Evolutionary conservation across 192 early-diverging fungal genomes (phyloP).

Genomic region (Pilaira anomala): DNA sequence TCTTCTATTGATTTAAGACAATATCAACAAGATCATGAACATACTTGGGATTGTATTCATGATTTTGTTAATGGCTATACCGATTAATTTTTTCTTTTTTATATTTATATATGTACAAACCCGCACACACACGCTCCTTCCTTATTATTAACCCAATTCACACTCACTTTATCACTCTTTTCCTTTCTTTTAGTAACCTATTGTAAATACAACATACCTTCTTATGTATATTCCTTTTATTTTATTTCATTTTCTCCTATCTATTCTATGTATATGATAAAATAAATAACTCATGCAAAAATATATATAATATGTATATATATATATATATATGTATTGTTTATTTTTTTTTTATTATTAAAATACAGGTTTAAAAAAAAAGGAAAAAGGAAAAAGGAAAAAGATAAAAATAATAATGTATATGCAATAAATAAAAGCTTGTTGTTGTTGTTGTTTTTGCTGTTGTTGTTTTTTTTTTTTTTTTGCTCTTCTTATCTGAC

Average conservation of each 20-base stretch:
- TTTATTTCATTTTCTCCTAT: not conserved
- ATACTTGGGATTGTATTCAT: conserved; percentile 24
- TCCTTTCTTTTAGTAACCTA: not conserved
- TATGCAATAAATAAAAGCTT: too few species aligned
- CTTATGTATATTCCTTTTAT: not conserved
- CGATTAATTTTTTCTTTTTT: conserved; percentile 1
- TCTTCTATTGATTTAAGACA: not conserved
- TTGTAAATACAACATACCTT: not conserved
- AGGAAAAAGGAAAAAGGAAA: not conserved
- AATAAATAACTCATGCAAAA: conserved; percentile 1
- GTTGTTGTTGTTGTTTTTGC: not conserved
- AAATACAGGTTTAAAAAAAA: not conserved
- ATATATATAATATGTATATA: too few species aligned
- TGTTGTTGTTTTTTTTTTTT: not conserved
- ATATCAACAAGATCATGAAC: not conserved
- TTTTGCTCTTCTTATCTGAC: not conserved
- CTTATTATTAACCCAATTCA: not conserved
- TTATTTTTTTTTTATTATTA: conserved; percentile 9
- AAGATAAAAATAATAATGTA: too few species aligned
- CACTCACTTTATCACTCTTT: not conserved
- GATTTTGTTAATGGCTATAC: conserved; percentile 25
- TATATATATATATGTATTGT: too few species aligned
- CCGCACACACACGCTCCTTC: not conserved
- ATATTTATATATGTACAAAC: not conserved
- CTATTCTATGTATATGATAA: not conserved